A percentile compares a stretch with the other conserved stretches of the same genome.
Conservation (phyloP, 1,284 basidiomycete species). For the Austroboletus niveus region DNA sequence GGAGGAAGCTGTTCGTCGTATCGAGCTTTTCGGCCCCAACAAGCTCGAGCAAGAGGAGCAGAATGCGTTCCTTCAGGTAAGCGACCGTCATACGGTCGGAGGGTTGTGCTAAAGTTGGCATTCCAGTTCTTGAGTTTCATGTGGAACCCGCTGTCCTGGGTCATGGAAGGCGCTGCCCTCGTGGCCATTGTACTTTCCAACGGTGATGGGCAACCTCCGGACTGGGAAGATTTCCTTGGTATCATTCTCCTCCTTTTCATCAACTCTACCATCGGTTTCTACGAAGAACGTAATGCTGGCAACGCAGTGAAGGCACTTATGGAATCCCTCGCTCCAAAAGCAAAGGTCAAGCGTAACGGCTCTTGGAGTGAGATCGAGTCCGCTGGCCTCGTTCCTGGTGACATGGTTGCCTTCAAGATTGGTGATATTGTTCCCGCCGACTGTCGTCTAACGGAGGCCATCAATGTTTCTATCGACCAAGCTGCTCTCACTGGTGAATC, state of each 20-base stretch:
- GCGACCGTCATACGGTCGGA: background rate
- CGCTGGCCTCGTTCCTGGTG: conserved; percentile 85
- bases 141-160: conserved; percentile 99
- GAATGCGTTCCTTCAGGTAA: conserved; percentile 80
- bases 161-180: conserved; percentile 97
- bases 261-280: conserved; percentile 98
- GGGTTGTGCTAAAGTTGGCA: conserved; percentile 2
- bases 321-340: conserved; percentile 98
- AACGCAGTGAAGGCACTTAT: conserved; percentile 99
- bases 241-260: conserved; percentile 89
- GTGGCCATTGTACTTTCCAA: conserved; percentile 97
- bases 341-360: conserved; percentile 84
- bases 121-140: conserved; percentile 91
- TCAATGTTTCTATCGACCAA: conserved; percentile 97
- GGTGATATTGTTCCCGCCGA: conserved; percentile 96
- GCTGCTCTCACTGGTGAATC: conserved; percentile 97
- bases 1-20: conserved; percentile 80
- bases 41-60: conserved; percentile 91
- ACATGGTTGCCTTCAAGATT: conserved; percentile 96
- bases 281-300: conserved; percentile 95
- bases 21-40: conserved; percentile 96
- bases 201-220: conserved; percentile 82
- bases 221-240: conserved; percentile 98
- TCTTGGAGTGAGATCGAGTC: conserved; percentile 89
- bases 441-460: conserved; percentile 90